phyloP scores from a whole-genome alignment of 805 yeast species.

The Yamadazyma phyllophila region DNA sequence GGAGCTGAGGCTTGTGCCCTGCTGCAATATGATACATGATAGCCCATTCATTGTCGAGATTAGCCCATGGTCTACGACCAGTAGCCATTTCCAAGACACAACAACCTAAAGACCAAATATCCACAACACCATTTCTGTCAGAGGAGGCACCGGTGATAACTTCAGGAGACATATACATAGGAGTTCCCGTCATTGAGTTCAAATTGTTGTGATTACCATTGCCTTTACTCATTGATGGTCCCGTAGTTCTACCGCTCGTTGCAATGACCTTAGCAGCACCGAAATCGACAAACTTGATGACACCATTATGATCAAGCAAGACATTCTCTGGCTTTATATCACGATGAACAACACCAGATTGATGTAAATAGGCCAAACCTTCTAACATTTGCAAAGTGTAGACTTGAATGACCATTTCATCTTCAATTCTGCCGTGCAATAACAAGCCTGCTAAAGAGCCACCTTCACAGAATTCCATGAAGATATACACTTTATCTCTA shows the following conservation, averaged over 20 bases:
- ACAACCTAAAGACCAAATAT: conserved; percentile 97
- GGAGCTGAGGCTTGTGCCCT: conserved; percentile 86
- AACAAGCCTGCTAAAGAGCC: conserved; percentile 85
- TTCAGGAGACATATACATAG: conserved; percentile 99
- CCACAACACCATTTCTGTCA: conserved; percentile 65
- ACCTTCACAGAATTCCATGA: conserved; percentile 97
- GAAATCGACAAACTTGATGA: conserved; percentile 92
- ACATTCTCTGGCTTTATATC: conserved; percentile 96
- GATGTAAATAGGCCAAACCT: conserved; percentile 92
- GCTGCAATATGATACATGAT: conserved; percentile 98
- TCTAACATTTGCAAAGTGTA: conserved; percentile 91
- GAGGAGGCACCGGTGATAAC: conserved; percentile 74
- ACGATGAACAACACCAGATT: conserved; percentile 92
- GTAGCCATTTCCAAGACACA: conserved; percentile 96
- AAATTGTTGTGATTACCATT: conserved; percentile 28
- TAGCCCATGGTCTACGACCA: conserved; percentile 95
- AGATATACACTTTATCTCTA: conserved; percentile 88
- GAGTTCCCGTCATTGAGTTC: conserved; percentile 80
- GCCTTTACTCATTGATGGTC: conserved; percentile 15
- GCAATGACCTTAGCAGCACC: conserved; percentile 95
- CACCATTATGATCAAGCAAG: conserved; percentile 84
- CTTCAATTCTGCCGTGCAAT: conserved; percentile 92
- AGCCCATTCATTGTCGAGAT: conserved; percentile 96
- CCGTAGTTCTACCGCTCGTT: conserved; percentile 49
- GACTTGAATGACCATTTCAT: conserved; percentile 87